A percentile compares a stretch with the other conserved stretches of the same genome.
These are phyloP conservation scores for Coix lacrymajobi DNA, from an alignment of 176 grass and related monocot species.

Conservation along the genomic window DNA sequence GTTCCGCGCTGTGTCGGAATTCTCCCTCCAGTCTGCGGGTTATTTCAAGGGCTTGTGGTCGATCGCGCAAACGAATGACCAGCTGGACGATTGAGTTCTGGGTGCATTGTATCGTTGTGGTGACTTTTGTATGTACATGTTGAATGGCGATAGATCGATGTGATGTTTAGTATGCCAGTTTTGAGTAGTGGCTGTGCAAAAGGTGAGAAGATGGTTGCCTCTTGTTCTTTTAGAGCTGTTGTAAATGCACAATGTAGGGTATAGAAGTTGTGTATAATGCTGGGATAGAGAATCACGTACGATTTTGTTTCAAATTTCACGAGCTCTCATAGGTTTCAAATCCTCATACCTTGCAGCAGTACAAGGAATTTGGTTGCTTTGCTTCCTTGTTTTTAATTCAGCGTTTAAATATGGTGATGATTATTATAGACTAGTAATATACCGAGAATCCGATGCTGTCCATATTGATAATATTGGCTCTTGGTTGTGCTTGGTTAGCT, in stretches of 20 bases:
- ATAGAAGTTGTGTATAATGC: not conserved
- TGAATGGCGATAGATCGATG: slow-evolving; percentile 3
- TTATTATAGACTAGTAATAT: not conserved
- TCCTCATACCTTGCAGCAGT: not conserved
- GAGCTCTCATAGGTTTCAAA: not conserved
- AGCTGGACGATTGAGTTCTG: slow-evolving; percentile 32
- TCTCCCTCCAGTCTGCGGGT: slow-evolving; percentile 39
- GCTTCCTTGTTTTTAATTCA: not conserved
- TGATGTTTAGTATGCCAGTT: slow-evolving; percentile 14
- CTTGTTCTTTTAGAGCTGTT: slow-evolving; percentile 7
- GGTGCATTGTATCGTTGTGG: not conserved
- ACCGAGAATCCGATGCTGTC: not conserved
- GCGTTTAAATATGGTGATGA: not conserved
- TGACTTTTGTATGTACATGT: not conserved
- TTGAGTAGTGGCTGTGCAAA: not conserved
- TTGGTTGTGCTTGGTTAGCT: too few species aligned
- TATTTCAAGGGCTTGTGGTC: slow-evolving; percentile 59
- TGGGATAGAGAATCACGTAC: not conserved
- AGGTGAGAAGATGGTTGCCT: not conserved
- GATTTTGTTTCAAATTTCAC: not conserved
- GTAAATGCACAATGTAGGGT: slow-evolving; percentile 1
- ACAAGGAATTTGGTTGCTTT: not conserved
- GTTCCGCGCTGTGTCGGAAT: slow-evolving; percentile 39
- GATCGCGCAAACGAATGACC: slow-evolving; percentile 27
- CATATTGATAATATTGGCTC: too few species aligned